Conservation (phyloP, 2,329 filamentous ascomycete genomes). For the Diaporthe capsici region DNA sequence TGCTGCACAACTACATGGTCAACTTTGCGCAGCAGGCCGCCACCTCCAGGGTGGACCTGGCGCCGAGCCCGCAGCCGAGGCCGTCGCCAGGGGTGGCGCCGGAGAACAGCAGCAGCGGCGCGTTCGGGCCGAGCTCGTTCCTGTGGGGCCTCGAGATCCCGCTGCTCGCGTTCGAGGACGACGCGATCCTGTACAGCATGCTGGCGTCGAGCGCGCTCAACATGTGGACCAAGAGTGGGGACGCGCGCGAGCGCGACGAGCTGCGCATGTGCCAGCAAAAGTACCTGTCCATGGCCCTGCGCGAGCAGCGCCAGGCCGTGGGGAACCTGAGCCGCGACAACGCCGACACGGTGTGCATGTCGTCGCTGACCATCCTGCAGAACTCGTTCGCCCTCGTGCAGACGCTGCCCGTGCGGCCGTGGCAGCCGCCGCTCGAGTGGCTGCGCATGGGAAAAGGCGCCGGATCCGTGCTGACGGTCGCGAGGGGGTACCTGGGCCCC, state of each 20-base stretch:
- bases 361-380: conserved; percentile 53
- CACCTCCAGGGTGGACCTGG: background rate
- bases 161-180: conserved; percentile 50
- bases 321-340: conserved; percentile 48
- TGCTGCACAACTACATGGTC: conserved; percentile 54
- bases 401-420: conserved; percentile 52
- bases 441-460: conserved; percentile 54
- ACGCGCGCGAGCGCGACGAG: conserved; percentile 40
- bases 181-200: conserved; percentile 52
- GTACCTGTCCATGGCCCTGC: conserved; percentile 54
- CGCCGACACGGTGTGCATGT: conserved; percentile 54
- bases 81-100: conserved; percentile 31
- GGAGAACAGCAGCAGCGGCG: background rate
- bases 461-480: conserved; percentile 51
- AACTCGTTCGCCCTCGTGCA: conserved; percentile 56
- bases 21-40: conserved; percentile 49
- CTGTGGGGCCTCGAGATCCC: conserved; percentile 53
- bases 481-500: conserved; percentile 44
- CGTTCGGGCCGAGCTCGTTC: conserved; percentile 32
- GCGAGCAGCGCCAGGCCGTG: conserved; percentile 54
- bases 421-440: conserved; percentile 57
- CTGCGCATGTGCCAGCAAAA: conserved; percentile 51
- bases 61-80: conserved; percentile 42
- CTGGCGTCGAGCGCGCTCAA: conserved; percentile 55
- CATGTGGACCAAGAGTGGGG: conserved; percentile 49